These are phyloP conservation scores for Xylaria curta DNA, from an alignment of 495 filamentous ascomycete genomes.

Conservation along the genomic window DNA sequence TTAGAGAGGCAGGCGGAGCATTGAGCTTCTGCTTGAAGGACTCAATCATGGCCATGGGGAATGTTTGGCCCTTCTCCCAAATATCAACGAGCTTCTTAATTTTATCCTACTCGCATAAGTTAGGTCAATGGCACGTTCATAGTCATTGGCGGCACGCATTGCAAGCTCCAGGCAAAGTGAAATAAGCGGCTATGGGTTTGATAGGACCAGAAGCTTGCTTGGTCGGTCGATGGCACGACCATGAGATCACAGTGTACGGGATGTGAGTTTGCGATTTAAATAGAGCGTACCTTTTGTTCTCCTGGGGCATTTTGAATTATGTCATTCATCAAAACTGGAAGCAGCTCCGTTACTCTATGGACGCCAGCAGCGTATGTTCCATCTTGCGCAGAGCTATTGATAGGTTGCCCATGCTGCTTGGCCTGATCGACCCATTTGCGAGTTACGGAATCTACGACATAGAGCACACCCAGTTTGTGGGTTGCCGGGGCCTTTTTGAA, in stretches of 20 bases:
- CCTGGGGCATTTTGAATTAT: constrained; percentile 86
- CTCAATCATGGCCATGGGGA: constrained; percentile 80
- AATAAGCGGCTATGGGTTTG: constrained; percentile 1
- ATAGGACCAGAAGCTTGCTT: constrained; percentile 19
- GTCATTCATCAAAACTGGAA: constrained; percentile 94
- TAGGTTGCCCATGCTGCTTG: constrained; percentile 79
- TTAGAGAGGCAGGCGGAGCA: constrained; percentile 56
- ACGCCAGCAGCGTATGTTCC: constrained; percentile 95
- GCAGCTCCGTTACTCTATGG: constrained; percentile 92
- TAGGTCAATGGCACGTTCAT: constrained; percentile 48
- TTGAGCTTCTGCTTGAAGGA: constrained; percentile 86
- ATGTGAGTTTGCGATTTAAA: constrained; percentile 38
- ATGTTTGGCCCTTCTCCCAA: constrained; percentile 95
- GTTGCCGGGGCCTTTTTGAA: constrained; percentile 95
- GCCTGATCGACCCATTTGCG: constrained; percentile 98
- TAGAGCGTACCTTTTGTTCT: constrained; percentile 96
- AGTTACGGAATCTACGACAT: constrained; percentile 99
- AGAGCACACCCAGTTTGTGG: constrained; percentile 98
- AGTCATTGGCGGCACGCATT: constrained; percentile 15
- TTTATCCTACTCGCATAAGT: constrained; percentile 76
- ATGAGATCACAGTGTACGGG: constrained; percentile 41
- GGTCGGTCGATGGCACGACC: constrained; percentile 17
- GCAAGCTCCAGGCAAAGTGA: not conserved
- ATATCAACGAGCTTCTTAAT: constrained; percentile 96
- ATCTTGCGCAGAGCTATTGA: constrained; percentile 77